Evolutionary conservation across 2,329 filamentous ascomycete genomes (phyloP).

Genomic region (Calcarisporium arbuscula): DNA sequence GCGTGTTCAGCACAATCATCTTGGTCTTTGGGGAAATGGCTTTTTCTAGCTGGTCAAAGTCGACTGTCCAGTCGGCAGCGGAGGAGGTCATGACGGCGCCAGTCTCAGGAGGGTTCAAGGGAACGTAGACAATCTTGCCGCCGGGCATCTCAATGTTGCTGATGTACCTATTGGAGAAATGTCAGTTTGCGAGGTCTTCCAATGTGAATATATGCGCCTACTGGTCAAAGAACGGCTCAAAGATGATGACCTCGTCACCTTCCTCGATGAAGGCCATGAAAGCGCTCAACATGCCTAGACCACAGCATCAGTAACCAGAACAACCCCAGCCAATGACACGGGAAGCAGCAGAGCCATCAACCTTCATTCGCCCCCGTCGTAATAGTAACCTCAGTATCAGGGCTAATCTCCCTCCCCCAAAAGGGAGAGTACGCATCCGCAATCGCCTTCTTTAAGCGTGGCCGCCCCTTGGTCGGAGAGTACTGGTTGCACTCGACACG

Average conservation of each 20-base stretch:
- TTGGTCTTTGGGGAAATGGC: constrained; percentile 83
- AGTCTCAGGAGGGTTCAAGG: constrained; percentile 80
- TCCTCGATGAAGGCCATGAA: constrained; percentile 97
- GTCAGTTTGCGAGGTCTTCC: too few species aligned
- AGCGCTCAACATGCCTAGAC: constrained; percentile 73
- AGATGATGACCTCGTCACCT: constrained; percentile 94
- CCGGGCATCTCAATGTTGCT: constrained; percentile 98
- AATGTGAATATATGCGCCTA: constrained; percentile 31
- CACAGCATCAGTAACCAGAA: background rate
- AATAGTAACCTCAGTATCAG: constrained; percentile 89
- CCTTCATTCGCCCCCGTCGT: constrained; percentile 86
- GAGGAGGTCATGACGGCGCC: constrained; percentile 76
- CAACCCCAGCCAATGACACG: too few species aligned
- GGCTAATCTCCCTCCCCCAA: constrained; percentile 76
- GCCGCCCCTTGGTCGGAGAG: constrained; percentile 88
- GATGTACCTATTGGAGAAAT: constrained; percentile 49
- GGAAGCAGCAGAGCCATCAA: constrained; percentile 1
- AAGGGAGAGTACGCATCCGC: constrained; percentile 86
- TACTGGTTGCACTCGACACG: constrained; percentile 98
- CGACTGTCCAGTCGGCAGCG: constrained; percentile 80
- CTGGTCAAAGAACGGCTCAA: constrained; percentile 99
- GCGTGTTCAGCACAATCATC: constrained; percentile 89
- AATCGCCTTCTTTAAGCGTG: constrained; percentile 85
- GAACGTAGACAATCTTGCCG: constrained; percentile 89
- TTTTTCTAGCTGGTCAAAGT: constrained; percentile 74